Base-by-base conservation (phyloP, 305 asterid genomes). In the Solanum chacoense region DNA sequence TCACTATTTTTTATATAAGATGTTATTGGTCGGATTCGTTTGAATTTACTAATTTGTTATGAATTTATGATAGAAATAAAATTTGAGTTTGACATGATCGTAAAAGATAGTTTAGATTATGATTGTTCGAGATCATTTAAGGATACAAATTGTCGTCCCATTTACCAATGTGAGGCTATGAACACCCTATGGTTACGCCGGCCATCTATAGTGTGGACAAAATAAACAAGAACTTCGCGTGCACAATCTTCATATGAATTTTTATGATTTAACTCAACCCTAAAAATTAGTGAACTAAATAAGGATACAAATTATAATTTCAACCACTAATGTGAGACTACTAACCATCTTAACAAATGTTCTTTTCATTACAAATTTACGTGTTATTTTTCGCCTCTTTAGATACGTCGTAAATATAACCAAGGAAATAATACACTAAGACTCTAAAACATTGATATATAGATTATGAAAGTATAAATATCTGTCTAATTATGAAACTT, bases 71-170 rank as follows among this genome's bases (percentile, higher is more conserved):
- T 26, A 69, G 31, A 26, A 11, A 26, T 26, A 69, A 26, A 69
- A 1, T 26, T 26, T 0, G 7, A 11, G 14, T 6, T 29, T 29
- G 3, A 72, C n/a, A 7, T 9, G 34, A 26, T 69, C 1, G 0
- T 26, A 69, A 14, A 72, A 3, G 0, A 7, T 72, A 29, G 1
- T 0, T 16, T 0, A 7, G 11, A 1, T 29, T 31, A 29, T 7
- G 2, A 72, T 29, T 2, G 11, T 16, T 72, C 24, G 32, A 72
- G 0, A 14, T 72, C 11, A 72, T 29, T 29, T 28, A 3, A 72
- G 4, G 1, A 14, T 14, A 72, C 3, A 29, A 72, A 29, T 72
- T 14, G 5, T 29, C 5, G 3, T 28, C 6, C 4, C 2, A 69
- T 14, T 7, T 29, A 69, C 2, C 2, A 69, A 69, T 13, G 32